Evolutionary conservation across 2,329 filamentous ascomycete genomes (phyloP).

Genomic region (Blastomyces percursus): DNA sequence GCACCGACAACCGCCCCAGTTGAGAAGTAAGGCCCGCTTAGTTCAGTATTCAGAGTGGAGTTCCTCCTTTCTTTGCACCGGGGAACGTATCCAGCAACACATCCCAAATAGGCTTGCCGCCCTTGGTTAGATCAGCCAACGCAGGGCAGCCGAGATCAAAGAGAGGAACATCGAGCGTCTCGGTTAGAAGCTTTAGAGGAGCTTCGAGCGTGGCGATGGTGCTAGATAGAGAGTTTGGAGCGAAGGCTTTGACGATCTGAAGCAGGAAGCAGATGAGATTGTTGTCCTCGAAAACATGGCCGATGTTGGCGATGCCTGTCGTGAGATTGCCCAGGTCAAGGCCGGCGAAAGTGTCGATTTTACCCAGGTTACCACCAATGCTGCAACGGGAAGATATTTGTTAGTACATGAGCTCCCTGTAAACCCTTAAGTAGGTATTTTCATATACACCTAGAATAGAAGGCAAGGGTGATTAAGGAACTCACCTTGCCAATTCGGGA

Average conservation of each 20-base stretch:
- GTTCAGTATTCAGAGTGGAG: neutral
- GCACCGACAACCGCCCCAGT: neutral
- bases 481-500: slow-evolving; percentile 31
- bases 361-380: slow-evolving; percentile 45
- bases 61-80: slow-evolving; percentile 18
- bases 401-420: neutral
- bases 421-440: neutral
- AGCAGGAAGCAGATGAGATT: slow-evolving; percentile 33
- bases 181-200: slow-evolving; percentile 22
- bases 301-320: slow-evolving; percentile 29
- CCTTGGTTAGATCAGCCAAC: slow-evolving; percentile 23
- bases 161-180: slow-evolving; percentile 21
- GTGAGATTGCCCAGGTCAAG: slow-evolving; percentile 36
- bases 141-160: slow-evolving; percentile 24
- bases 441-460: neutral
- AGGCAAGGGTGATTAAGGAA: neutral
- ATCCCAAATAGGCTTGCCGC: slow-evolving; percentile 24
- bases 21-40: neutral
- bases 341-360: slow-evolving; percentile 42
- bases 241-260: slow-evolving; percentile 25
- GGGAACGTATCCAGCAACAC: slow-evolving; percentile 21
- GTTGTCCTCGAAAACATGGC: slow-evolving; percentile 30
- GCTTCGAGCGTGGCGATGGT: slow-evolving; percentile 22
- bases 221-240: slow-evolving; percentile 23
- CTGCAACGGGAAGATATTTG: slow-evolving; percentile 15